phyloP scores from a whole-genome alignment of 305 asterid species.

The Euphrasia arctica region DNA sequence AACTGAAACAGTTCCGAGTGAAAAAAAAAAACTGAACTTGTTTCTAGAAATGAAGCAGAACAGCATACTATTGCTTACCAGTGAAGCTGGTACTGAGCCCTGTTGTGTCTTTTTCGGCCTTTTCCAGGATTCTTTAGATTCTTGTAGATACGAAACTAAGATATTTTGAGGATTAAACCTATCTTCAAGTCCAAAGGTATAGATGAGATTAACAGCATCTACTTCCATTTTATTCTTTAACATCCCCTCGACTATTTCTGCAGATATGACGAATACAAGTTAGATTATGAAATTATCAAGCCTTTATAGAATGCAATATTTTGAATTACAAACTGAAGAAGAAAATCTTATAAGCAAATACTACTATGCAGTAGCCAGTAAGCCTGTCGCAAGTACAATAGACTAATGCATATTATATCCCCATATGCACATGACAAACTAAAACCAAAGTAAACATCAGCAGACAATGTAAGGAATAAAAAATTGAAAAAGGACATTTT shows the following conservation, averaged over 20 bases:
- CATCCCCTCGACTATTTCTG: slow-evolving; percentile 65
- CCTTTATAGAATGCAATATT: not conserved
- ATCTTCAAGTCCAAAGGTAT: slow-evolving; percentile 65
- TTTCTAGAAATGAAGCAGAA: slow-evolving; percentile 3
- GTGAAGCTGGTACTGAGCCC: slow-evolving; percentile 37
- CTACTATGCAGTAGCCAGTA: not conserved
- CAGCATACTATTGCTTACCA: slow-evolving; percentile 37
- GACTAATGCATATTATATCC: not conserved
- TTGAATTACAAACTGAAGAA: not conserved
- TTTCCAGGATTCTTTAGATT: slow-evolving; percentile 42
- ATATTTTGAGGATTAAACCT: slow-evolving; percentile 48
- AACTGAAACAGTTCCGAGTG: not conserved
- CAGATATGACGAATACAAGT: slow-evolving; percentile 24
- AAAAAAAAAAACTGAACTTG: not conserved
- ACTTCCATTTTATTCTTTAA: slow-evolving; percentile 60
- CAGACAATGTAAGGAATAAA: not conserved
- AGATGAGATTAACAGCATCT: slow-evolving; percentile 65
- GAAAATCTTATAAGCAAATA: not conserved
- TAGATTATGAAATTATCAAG: slow-evolving; percentile 4
- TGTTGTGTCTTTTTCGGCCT: slow-evolving; percentile 35
- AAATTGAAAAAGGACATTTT: not conserved
- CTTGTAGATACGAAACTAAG: slow-evolving; percentile 53
- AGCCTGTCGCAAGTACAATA: not conserved
- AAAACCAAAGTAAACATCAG: slow-evolving; percentile 8
- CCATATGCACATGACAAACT: not conserved